Base-by-base conservation (phyloP, 345 rosid species). In the Trapa bicornis region DNA sequence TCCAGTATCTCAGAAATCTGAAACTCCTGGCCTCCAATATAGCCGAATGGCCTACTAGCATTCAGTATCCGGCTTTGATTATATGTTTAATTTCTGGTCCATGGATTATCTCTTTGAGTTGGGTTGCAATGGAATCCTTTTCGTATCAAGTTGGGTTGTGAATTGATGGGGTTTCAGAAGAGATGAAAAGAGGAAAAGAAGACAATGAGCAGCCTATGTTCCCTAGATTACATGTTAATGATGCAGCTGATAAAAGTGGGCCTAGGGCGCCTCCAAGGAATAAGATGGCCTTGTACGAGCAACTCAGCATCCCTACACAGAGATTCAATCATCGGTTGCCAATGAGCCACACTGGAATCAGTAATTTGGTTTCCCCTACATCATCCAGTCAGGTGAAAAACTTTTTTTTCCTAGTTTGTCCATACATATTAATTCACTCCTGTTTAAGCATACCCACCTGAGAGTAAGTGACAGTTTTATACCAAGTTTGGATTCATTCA, bases 251-350 rank as follows among this genome's bases (percentile, higher is more conserved):
- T 16, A 90, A 86, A 74, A 86, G 95, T 76, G 94, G 97, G 60
- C 95, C 90, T 7, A 86, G 91, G 75, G 91, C 90, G 47, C 97
- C 97, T 70, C 94, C 97, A 29, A 84, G 97, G 84, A 90, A 87
- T 74, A 90, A 89, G 88, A 89, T 89, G 94, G 94, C 96, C 37
- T 94, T 87, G 36, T 89, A 89, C 73, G 96, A 89, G 77, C 96
- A 87, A 68, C 75, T 88, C 42, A 80, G 85, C 68, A 61, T 86
- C 32, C 91, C 96, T 70, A 79, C 85, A 53, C 86, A 80, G 43
- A 76, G 83, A 74, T 67, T 72, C 70, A 61, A 64, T 43, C 63
- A 61, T 32, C 32, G 84, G 15, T 47, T 65, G 41, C 85, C 87
- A 66, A 67, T 70, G 72, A 81, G 70, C n/a, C 75, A 75, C 14